phyloP scores from a whole-genome alignment of 1,284 basidiomycete species.

The Austroboletus novae-zelandiae region DNA sequence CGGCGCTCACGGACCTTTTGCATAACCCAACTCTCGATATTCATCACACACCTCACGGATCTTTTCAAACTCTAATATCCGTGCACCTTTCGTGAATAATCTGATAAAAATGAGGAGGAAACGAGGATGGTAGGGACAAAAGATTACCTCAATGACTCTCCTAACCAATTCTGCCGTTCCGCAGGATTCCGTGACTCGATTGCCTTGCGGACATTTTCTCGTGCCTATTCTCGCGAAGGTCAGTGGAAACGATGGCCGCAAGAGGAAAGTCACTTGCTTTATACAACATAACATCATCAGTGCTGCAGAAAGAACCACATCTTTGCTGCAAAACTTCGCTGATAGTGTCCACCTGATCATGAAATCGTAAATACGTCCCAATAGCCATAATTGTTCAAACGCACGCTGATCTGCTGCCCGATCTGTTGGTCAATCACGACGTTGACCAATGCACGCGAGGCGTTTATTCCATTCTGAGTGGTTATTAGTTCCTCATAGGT shows the following conservation, averaged over 20 bases:
- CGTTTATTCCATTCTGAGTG: conserved; percentile 75
- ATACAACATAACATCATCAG: conserved; percentile 97
- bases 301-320: conserved; percentile 96
- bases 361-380: conserved; percentile 9
- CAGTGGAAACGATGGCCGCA: conserved; percentile 1
- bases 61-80: conserved; percentile 82
- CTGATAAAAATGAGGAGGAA: conserved; percentile 38
- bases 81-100: conserved; percentile 85
- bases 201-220: conserved; percentile 90
- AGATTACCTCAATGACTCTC: conserved; percentile 75
- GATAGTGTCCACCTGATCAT: conserved; percentile 84
- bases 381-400: conserved; percentile 23
- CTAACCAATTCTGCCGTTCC: conserved; percentile 74
- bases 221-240: conserved; percentile 55
- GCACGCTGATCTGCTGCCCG: conserved; percentile 89
- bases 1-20: conserved; percentile 54
- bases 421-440: conserved; percentile 98
- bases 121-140: neutral
- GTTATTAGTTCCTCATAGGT: conserved; percentile 88
- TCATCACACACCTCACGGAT: conserved; percentile 83
- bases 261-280: conserved; percentile 55
- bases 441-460: conserved; percentile 87
- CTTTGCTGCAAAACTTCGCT: conserved; percentile 92
- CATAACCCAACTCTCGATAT: conserved; percentile 81
- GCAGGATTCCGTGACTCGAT: conserved; percentile 73